A percentile compares a stretch with the other conserved stretches of the same genome.
Evolutionary conservation across 805 yeast species (phyloP).

Genomic region (Maudiozyma pseudohumilis): DNA sequence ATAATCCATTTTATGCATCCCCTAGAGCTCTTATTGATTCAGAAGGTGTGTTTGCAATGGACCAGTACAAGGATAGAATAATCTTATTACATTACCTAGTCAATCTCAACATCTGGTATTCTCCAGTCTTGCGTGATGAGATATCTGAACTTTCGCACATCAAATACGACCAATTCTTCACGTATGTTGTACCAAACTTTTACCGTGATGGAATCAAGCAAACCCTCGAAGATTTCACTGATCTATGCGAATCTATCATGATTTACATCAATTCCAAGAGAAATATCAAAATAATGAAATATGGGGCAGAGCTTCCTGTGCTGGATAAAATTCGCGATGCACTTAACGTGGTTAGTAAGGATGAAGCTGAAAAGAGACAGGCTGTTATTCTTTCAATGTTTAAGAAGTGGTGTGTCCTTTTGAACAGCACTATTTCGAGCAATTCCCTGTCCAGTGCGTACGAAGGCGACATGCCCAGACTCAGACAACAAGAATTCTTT

Average conservation of each 20-base stretch:
- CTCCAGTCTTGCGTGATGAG: constrained; percentile 21
- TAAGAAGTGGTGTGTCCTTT: constrained; percentile 20
- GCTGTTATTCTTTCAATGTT: constrained; percentile 11
- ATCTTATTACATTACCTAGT: constrained; percentile 17
- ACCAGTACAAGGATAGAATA: constrained; percentile 20
- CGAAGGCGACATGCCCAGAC: constrained; percentile 18
- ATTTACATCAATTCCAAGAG: constrained; percentile 18
- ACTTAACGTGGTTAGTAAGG: constrained; percentile 4
- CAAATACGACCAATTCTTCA: constrained; percentile 23
- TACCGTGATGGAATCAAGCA: constrained; percentile 18
- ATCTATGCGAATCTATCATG: constrained; percentile 19
- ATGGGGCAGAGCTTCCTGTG: constrained; percentile 14
- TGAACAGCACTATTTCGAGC: constrained; percentile 19
- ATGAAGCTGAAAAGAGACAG: constrained; percentile 6
- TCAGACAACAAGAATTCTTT: constrained; percentile 25
- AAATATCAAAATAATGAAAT: constrained; percentile 17
- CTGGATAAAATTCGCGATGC: constrained; percentile 15
- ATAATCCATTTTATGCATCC: constrained; percentile 16
- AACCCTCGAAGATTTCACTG: constrained; percentile 16
- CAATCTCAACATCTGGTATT: constrained; percentile 20
- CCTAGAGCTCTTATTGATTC: constrained; percentile 13
- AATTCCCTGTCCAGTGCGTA: constrained; percentile 24
- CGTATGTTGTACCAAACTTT: constrained; percentile 21
- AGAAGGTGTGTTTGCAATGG: constrained; percentile 18
- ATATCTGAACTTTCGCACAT: constrained; percentile 20